These are phyloP conservation scores for Verbena officinalis DNA, from an alignment of 257 asterid species.

Conservation along the genomic window DNA sequence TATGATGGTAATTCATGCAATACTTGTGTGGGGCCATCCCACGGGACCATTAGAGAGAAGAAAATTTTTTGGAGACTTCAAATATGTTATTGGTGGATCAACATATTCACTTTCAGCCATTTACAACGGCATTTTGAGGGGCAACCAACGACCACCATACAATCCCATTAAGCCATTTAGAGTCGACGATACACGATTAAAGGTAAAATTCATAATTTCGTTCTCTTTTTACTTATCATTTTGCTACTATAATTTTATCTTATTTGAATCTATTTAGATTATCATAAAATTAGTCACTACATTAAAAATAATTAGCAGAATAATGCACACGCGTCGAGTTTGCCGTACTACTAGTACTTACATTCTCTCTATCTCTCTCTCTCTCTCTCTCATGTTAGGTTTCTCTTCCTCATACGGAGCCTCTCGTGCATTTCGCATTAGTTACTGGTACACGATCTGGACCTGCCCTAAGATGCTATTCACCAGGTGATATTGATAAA, in stretches of 20 bases:
- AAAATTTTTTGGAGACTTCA: conserved; percentile 77
- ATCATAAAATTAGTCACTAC: no score
- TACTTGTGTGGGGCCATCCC: conserved; percentile 77
- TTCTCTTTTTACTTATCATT: no score
- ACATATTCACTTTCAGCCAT: conserved; percentile 83
- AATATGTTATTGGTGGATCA: conserved; percentile 90
- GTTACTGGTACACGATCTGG: conserved; percentile 76
- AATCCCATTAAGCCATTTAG: conserved; percentile 78
- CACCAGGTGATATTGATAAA: conserved; percentile 74
- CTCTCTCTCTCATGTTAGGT: conserved; percentile 44
- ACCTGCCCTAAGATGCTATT: conserved; percentile 85
- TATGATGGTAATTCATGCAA: conserved; percentile 77
- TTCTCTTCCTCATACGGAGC: conserved; percentile 76
- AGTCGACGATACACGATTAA: conserved; percentile 57
- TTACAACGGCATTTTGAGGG: conserved; percentile 82
- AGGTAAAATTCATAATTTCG: conserved; percentile 41
- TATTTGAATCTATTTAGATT: no score
- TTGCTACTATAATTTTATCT: no score
- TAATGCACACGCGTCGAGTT: no score
- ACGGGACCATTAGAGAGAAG: conserved; percentile 73
- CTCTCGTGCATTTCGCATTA: conserved; percentile 82
- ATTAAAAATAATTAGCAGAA: no score
- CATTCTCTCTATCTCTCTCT: neutral
- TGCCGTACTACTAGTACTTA: no score
- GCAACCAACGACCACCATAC: conserved; percentile 92